Evolutionary conservation across 2,329 filamentous ascomycete genomes (phyloP).

Genomic region (Periconia sp.): DNA sequence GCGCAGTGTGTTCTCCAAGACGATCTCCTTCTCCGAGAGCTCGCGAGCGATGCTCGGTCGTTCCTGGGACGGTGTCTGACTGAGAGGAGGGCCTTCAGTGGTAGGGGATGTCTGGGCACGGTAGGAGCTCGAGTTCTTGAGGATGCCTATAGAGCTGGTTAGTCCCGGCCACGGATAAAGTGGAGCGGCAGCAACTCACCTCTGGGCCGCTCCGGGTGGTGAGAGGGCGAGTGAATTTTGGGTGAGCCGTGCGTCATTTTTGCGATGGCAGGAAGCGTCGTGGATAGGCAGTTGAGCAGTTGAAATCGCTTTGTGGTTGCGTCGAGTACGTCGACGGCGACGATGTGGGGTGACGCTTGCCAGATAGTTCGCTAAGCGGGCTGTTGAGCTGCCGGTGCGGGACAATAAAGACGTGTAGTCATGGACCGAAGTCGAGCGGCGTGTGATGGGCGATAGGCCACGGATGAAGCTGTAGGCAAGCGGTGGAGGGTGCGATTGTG

Average conservation of each 20-base stretch:
- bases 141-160: slow-evolving; percentile 70
- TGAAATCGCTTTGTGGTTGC: too few relatives aligned
- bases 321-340: slow-evolving; percentile 9
- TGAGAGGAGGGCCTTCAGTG: slow-evolving; percentile 24
- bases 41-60: slow-evolving; percentile 56
- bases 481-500: too few relatives aligned
- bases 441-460: too few relatives aligned
- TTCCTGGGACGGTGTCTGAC: slow-evolving; percentile 39
- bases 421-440: too few relatives aligned
- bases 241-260: slow-evolving; percentile 45
- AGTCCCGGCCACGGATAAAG: slow-evolving; percentile 12
- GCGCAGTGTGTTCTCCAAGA: slow-evolving; percentile 89
- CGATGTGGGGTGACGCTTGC: slow-evolving; percentile 12
- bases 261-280: slow-evolving; percentile 5
- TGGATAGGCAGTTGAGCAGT: background rate
- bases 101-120: slow-evolving; percentile 56
- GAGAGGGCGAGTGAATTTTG: slow-evolving; percentile 40
- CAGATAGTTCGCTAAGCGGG: slow-evolving; percentile 1
- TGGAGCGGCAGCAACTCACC: slow-evolving; percentile 32
- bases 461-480: too few relatives aligned
- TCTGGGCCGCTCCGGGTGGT: slow-evolving; percentile 52
- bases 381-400: too few relatives aligned
- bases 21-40: slow-evolving; percentile 82
- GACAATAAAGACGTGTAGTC: too few relatives aligned
- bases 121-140: slow-evolving; percentile 81